Base-by-base conservation (phyloP, 2,329 filamentous ascomycete species). In the Cladobotryum mycophilum region DNA sequence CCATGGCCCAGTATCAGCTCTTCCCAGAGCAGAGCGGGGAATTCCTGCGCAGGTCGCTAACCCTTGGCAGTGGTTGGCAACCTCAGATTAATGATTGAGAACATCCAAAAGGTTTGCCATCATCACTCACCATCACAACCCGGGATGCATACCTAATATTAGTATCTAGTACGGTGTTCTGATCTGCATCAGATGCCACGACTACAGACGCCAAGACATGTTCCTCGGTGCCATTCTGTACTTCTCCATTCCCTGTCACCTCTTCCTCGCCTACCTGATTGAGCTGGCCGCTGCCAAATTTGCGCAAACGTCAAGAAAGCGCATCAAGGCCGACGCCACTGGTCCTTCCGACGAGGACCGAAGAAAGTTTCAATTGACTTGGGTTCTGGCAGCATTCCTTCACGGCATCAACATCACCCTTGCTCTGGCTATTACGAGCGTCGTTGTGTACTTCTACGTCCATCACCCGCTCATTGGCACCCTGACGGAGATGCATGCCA, bases 381-480 rank as follows among this genome's bases (percentile, higher is more conserved):
- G 93, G 93, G 78, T 81, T 51, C 73, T 86, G 51, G 85, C 95
- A 50, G 88, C 90, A 38, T 82, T 86, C 66, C 79, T 86, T 8
- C 93, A 99, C 67, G 83, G 82, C 33, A 60, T 92, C 64, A 97
- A 97, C 68, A 86, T 92, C 25, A 86, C 88, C 0, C 72, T 90
- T 18, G 91, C 89, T 53, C 80, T 97, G 17, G 78, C 81, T 38
- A 80, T 95, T 56, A 89, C 91, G 8, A 93, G 88, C 44, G 82
- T 84, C 55, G 83, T 90, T 15, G 91, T 99, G 15, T 99, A 96
- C 73, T 92, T 85, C 68, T 79, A 88, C 67, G 88, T 99, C 58
- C 82, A 95, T 68, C 93, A 99, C 68, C 93, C 93, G 0, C 79
- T 95, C 15, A 95, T 99, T 59, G 93, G 93, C 40, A 96, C 90